phyloP scores from a whole-genome alignment of 106 monocot species.

The Phalaenopsis equestris region DNA sequence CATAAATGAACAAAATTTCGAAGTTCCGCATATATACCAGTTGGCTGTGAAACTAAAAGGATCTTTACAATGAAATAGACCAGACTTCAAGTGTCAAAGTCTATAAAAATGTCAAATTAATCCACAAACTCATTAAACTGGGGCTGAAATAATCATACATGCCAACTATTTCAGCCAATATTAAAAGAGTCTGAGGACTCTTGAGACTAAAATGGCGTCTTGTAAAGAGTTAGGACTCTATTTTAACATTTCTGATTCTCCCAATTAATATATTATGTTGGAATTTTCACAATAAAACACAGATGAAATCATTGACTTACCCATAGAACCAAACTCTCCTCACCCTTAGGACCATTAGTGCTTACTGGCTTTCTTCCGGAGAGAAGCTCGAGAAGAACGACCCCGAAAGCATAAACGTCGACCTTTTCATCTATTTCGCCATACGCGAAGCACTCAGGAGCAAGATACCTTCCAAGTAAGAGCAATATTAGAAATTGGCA shows the following conservation, averaged over 20 bases:
- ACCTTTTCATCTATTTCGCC: constrained; percentile 76
- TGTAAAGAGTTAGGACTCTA: too few relatives aligned
- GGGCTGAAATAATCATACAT: too few relatives aligned
- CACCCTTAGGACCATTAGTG: constrained; percentile 40
- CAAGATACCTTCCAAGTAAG: constrained; percentile 49
- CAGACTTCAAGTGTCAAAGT: background rate
- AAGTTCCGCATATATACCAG: background rate
- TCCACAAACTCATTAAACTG: too few relatives aligned
- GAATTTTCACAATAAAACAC: background rate
- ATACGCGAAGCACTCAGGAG: constrained; percentile 82
- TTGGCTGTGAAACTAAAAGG: background rate
- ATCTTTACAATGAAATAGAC: background rate
- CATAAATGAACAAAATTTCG: background rate
- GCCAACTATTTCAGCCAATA: too few relatives aligned
- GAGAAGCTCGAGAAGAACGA: constrained; percentile 87
- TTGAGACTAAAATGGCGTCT: too few relatives aligned
- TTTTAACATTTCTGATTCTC: background rate
- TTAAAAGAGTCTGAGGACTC: too few relatives aligned
- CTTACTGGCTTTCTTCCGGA: constrained; percentile 68
- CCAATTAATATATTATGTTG: background rate
- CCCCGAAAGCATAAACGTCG: constrained; percentile 89
- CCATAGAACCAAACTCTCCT: constrained; percentile 79
- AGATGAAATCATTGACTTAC: constrained; percentile 23
- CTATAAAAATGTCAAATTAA: too few relatives aligned
- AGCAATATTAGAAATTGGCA: background rate